Evolutionary conservation across 192 early-diverging fungal species (phyloP).

Genomic region (Glomus cerebriforme): DNA sequence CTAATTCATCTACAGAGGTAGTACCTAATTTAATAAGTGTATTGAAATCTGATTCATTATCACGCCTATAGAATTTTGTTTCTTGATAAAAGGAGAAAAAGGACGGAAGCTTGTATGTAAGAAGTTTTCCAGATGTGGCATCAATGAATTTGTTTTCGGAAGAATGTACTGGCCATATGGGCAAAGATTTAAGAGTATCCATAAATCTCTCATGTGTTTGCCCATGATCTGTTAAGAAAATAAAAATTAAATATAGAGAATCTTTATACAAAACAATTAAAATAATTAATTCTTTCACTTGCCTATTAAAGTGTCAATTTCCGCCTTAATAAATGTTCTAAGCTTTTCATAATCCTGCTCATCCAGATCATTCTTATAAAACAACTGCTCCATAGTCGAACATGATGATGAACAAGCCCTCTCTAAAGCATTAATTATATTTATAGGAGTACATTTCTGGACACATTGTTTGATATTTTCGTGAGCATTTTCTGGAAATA

Average conservation of each 20-base stretch:
- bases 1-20: not conserved
- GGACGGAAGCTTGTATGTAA: not conserved
- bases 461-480: no score
- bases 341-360: not conserved
- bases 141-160: no score
- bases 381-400: no score
- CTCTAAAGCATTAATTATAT: no score
- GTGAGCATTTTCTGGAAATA: no score
- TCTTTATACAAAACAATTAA: no score
- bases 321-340: not conserved
- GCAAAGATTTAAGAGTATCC: not conserved
- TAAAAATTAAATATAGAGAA: no score
- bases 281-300: no score
- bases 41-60: not conserved
- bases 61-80: not conserved
- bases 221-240: not conserved
- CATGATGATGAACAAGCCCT: no score
- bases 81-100: not conserved
- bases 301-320: not conserved
- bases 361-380: no score
- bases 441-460: no score
- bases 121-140: not conserved
- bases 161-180: no score
- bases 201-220: not conserved
- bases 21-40: not conserved